A percentile compares a stretch with the other conserved stretches of the same genome.
Conservation (phyloP, 345 rosid species). For the Salix purpurea region DNA sequence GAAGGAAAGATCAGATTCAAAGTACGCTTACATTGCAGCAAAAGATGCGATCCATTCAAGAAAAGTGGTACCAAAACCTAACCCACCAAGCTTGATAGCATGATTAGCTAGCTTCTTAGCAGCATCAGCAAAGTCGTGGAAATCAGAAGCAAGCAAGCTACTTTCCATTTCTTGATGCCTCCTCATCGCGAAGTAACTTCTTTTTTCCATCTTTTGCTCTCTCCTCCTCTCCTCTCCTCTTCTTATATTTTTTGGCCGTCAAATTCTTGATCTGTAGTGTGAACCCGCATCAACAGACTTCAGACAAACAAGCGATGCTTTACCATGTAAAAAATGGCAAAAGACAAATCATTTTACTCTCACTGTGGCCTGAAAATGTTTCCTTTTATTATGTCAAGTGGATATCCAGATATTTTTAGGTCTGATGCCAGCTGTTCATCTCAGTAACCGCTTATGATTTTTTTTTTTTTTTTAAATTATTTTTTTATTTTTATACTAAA, state of each 20-base stretch:
- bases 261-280: no score
- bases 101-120: slow-evolving; percentile 39
- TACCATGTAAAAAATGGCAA: background rate
- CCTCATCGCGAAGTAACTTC: slow-evolving; percentile 24
- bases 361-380: no score
- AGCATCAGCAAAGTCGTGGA: slow-evolving; percentile 32
- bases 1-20: background rate
- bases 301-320: background rate
- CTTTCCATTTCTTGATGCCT: slow-evolving; percentile 8
- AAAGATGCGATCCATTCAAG: slow-evolving; percentile 43
- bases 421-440: no score
- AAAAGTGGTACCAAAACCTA: slow-evolving; percentile 36
- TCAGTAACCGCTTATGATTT: no score
- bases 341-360: no score
- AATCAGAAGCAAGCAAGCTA: slow-evolving; percentile 29
- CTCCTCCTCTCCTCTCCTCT: background rate
- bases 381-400: no score
- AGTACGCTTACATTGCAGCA: slow-evolving; percentile 34
- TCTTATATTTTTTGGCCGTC: no score
- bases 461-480: no score
- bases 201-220: slow-evolving; percentile 11
- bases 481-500: no score
- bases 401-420: no score
- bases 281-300: background rate
- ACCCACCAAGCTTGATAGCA: slow-evolving; percentile 36